phyloP scores from a whole-genome alignment of 257 asterid genomes.

The Mentha longifolia region DNA sequence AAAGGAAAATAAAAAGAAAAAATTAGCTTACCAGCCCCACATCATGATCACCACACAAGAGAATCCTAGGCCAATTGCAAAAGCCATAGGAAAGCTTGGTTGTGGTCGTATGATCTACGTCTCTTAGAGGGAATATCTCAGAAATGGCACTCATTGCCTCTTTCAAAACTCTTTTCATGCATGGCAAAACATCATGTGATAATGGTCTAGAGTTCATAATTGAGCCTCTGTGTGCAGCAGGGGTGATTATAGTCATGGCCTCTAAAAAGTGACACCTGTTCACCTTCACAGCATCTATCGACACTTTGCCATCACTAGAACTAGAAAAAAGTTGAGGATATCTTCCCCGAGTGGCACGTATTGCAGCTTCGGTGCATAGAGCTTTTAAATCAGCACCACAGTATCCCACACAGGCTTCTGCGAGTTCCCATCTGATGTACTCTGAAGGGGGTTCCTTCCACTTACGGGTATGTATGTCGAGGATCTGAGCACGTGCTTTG shows the following conservation, averaged over 20 bases:
- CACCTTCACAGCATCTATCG: conserved; percentile 85
- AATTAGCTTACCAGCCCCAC: conserved; percentile 76
- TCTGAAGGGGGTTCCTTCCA: too few species aligned
- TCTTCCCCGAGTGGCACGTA: conserved; percentile 93
- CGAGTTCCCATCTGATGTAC: conserved; percentile 85
- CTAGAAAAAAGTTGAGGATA: conserved; percentile 98
- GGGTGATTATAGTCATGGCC: conserved; percentile 93
- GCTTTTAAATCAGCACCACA: conserved; percentile 99
- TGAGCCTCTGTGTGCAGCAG: conserved; percentile 99
- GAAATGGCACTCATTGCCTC: conserved; percentile 74
- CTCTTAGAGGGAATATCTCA: conserved; percentile 88
- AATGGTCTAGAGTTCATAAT: conserved; percentile 88
- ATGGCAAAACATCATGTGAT: conserved; percentile 79
- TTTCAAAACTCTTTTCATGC: conserved; percentile 65
- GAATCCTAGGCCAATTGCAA: conserved; percentile 81
- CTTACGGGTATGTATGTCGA: too few species aligned
- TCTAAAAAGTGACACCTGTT: conserved; percentile 81
- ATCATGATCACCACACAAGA: conserved; percentile 78
- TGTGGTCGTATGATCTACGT: conserved; percentile 67
- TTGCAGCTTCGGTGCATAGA: conserved; percentile 97
- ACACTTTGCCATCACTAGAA: conserved; percentile 85
- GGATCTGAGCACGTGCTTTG: too few species aligned
- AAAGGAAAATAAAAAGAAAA: background rate
- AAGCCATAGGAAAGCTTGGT: conserved; percentile 71
- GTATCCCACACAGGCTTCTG: conserved; percentile 97